Evolutionary conservation across 345 rosid species (phyloP).

Genomic region (Leavenworthia alabamica): DNA sequence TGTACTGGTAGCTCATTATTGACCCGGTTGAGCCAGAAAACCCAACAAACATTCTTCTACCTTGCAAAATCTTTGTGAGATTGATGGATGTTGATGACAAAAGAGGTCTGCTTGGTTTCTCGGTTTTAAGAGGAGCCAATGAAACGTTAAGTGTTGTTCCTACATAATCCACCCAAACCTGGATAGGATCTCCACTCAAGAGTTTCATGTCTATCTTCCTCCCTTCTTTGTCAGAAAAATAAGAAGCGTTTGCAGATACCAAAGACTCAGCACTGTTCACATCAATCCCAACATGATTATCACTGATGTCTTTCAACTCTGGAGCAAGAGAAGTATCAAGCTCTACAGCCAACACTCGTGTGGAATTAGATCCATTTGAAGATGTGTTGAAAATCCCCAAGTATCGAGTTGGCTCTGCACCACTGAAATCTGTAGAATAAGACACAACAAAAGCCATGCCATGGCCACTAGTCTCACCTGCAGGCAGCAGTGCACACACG

Average conservation of each 20-base stretch:
- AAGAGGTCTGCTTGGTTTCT: constrained; percentile 46
- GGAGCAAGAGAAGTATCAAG: constrained; percentile 39
- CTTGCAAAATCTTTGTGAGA: constrained; percentile 37
- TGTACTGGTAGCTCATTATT: constrained; percentile 34
- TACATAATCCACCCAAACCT: constrained; percentile 61
- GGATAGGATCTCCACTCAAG: constrained; percentile 39
- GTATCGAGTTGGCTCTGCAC: constrained; percentile 21
- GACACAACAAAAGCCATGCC: constrained; percentile 43
- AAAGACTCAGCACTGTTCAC: constrained; percentile 38
- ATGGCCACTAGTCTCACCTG: constrained; percentile 33
- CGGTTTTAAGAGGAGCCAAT: constrained; percentile 31
- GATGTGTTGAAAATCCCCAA: constrained; percentile 45
- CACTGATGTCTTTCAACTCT: constrained; percentile 40
- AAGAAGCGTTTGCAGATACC: constrained; percentile 32
- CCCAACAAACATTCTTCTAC: constrained; percentile 43
- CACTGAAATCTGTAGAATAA: background rate
- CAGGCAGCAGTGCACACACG: constrained; percentile 34
- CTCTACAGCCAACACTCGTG: constrained; percentile 55
- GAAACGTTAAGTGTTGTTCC: constrained; percentile 40
- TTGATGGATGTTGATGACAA: constrained; percentile 34
- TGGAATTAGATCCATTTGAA: constrained; percentile 21
- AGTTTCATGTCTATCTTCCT: constrained; percentile 30
- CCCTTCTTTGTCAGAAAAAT: constrained; percentile 26
- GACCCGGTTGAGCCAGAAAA: constrained; percentile 54
- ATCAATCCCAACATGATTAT: constrained; percentile 62